Base-by-base conservation (phyloP, 2,329 filamentous ascomycete genomes). In the Aspergillus spinulosporus region DNA sequence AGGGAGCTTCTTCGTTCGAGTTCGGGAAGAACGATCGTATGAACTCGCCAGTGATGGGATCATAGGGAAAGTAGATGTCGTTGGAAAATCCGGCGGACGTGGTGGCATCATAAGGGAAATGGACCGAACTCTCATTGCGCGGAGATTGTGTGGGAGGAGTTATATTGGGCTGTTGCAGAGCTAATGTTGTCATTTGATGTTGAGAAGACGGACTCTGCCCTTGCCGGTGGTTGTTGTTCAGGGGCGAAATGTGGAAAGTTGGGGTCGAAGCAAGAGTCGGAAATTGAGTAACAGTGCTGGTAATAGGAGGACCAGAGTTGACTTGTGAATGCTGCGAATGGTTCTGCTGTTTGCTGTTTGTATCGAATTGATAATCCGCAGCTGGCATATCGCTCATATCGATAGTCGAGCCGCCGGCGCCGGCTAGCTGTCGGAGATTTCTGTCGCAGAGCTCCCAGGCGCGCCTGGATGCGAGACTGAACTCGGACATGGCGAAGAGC, bases 401-500 rank as follows among this genome's bases (percentile, higher is more conserved):
- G 54, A 69, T 69, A 31, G 69, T 63, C 69, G 74, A 70, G 14
- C 72, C 72, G 7, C 47, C 32, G 26, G 71, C 65, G 7, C 48
- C 32, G 26, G 71, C 65, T 11, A 74, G 66, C 29, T 68, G 69
- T 11, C 72, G 71, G 42, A 74, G 63, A 32, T 67, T 66, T 31
- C 65, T 59, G 49, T 75, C 69, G 52, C 74, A 77, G n/a, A 76
- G 62, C 46, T 71, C 64, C 75, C 75, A 78, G 8, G 75, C 74
- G 45, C 75, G 73, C 50, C 67, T 62, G 3, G 76, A 75, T 6
- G 74, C 72, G 28, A 72, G 59, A 52, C 72, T 73, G 21, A 69
- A 68, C 44, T 73, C 65, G 2, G 74, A 70, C 66, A 78, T 73
- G 31, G 70, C 64, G 51, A 72, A 71, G 9, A 79, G 70, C 76